phyloP scores from a whole-genome alignment of 1,284 basidiomycete genomes.

The Boletellus dicymbophilus region DNA sequence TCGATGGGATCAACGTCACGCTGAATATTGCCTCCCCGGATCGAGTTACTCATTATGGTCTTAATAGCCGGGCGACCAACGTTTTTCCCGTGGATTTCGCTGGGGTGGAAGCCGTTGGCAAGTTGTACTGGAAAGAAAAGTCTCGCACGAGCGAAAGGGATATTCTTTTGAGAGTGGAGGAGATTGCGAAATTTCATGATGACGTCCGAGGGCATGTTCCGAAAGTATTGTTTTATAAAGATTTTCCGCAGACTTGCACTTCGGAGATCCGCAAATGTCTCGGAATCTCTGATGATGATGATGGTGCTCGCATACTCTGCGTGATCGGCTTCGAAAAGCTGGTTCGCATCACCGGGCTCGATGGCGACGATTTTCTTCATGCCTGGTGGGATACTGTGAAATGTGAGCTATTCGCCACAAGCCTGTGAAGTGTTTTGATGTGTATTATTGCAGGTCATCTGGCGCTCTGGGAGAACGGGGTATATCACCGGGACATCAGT shows the following conservation, averaged over 20 bases:
- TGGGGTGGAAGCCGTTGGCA: conserved; percentile 9
- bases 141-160: conserved; percentile 8
- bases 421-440: no score
- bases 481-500: conserved; percentile 34
- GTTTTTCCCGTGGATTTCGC: conserved; percentile 1
- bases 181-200: not conserved
- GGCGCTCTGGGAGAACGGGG: conserved; percentile 25
- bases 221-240: conserved; percentile 3
- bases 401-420: not conserved
- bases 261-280: not conserved
- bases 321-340: conserved; percentile 12
- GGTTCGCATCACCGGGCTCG: conserved; percentile 4
- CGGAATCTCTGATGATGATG: not conserved
- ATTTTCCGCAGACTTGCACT: conserved; percentile 1
- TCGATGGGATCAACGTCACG: not conserved
- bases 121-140: conserved; percentile 21
- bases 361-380: not conserved
- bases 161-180: conserved; percentile 10
- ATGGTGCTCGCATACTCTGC: not conserved
- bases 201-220: conserved; percentile 21
- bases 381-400: not conserved
- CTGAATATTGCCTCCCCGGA: not conserved
- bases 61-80: conserved; percentile 15
- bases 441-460: conserved; percentile 29
- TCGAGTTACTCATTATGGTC: conserved; percentile 2